Evolutionary conservation across 179 eudicot species (phyloP), one percentile per base, ranked within the genome.

Genomic region (Dionaea muscipula): DNA sequence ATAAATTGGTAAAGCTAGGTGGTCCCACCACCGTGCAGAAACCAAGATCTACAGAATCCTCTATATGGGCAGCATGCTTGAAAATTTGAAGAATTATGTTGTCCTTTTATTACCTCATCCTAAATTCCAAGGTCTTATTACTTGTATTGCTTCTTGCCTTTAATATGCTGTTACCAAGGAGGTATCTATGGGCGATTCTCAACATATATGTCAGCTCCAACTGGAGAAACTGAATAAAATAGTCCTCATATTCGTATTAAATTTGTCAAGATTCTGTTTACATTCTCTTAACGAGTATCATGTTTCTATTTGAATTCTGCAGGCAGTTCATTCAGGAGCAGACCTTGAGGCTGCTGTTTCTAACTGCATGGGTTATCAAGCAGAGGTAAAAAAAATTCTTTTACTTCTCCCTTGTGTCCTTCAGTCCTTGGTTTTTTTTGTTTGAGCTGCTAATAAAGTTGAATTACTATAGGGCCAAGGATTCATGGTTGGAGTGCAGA

Each of bases 301-400:
- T 49, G 22, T 37, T 60, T 38, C 37, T 1, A n/a, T 37, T 51
- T 19, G 41, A 55, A 58, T 59, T 26, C 27, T 68, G 69, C 78
- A 91, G 99, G 99, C 99, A 47, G 96, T 93, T 79, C 99, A 93
- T 81, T 93, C 99, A 62, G 99, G 99, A 37, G 99, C 99, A 59
- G 96, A 93, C 79, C 85, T 93, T 43, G 99, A 93, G 66, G 86
- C 99, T 40, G 86, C 99, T 64, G 72, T 85, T 45, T 57, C 85
- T 18, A 89, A 81, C 68, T 84, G 94, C 79, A 81, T 88, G 95
- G 99, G 99, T 45, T 93, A 93, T 76, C 76, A 43, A 46, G 53
- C 84, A 26, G 81, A 84, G 95, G 99, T 93, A 79, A 45, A 59
- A 65, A 53, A 47, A 45, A 49, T n/a, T 13, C 22, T 40, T n/a